A percentile compares a stretch with the other conserved stretches of the same genome.
phyloP scores from a whole-genome alignment of 2,329 filamentous ascomycete species.

The Phaeophleospora eucalypticola region DNA sequence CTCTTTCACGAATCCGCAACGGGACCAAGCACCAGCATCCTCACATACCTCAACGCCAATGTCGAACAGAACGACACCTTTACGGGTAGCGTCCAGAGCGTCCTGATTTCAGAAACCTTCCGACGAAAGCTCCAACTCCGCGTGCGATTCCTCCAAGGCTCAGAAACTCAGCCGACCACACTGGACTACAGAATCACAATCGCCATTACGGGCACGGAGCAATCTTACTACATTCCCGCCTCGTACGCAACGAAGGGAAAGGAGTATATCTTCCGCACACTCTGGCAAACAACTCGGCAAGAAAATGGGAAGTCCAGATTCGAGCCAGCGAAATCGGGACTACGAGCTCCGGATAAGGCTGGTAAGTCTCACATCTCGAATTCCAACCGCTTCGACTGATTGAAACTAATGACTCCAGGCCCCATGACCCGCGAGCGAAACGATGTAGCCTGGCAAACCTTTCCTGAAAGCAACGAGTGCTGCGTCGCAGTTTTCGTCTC shows the following conservation, averaged over 20 bases:
- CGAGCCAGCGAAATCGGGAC: too few species aligned
- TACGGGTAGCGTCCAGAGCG: not conserved
- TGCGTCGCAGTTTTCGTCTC: not conserved
- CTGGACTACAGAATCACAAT: not conserved
- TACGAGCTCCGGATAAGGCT: too few species aligned
- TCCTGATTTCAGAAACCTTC: not conserved
- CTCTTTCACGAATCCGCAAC: not conserved
- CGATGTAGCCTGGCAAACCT: not conserved
- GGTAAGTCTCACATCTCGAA: not conserved
- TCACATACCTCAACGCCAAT: not conserved
- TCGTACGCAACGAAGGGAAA: not conserved
- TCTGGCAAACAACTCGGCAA: not conserved
- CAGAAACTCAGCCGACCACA: not conserved
- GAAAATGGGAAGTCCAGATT: too few species aligned
- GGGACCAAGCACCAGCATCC: not conserved
- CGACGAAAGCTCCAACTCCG: not conserved
- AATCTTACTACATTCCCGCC: not conserved
- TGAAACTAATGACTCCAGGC: not conserved
- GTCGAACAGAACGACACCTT: not conserved
- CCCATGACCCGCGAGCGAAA: not conserved
- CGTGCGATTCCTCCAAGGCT: not conserved
- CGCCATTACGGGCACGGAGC: not conserved
- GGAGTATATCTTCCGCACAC: not conserved
- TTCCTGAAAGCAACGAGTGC: not conserved
- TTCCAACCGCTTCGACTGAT: too few species aligned